Percentiles rank a stretch among this genome's conserved stretches.
Evolutionary conservation across 192 early-diverging fungal genomes (phyloP).

Genomic region (Backusella australiensis): DNA sequence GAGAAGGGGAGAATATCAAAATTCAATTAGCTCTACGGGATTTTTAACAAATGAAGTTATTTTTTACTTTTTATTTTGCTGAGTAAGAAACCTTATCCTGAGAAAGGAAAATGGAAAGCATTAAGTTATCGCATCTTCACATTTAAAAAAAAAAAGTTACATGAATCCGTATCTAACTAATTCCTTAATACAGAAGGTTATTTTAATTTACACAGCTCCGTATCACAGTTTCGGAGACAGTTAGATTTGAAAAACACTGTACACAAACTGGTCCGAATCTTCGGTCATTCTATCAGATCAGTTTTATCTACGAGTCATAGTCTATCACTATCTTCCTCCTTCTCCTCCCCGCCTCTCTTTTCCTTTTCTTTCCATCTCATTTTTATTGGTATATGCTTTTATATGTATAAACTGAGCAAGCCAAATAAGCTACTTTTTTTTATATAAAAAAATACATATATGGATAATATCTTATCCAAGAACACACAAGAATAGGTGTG

Average conservation of each 20-base stretch:
- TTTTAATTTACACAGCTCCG: background rate
- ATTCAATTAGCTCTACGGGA: background rate
- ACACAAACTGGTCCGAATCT: constrained; percentile 1
- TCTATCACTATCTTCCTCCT: background rate
- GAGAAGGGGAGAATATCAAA: background rate
- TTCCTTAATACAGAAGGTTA: background rate
- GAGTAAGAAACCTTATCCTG: constrained; percentile 1
- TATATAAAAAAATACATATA: background rate
- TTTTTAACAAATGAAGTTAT: background rate
- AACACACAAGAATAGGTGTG: background rate
- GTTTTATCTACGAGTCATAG: background rate
- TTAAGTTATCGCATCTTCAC: background rate
- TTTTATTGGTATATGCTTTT: background rate
- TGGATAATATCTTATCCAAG: background rate
- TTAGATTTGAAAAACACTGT: background rate
- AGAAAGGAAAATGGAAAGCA: background rate
- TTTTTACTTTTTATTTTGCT: background rate
- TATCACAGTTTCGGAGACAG: constrained; percentile 1
- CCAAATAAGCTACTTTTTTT: background rate
- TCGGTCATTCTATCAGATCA: constrained; percentile 4
- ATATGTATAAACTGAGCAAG: background rate
- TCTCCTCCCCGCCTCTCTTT: background rate
- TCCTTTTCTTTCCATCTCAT: background rate
- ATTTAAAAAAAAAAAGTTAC: background rate
- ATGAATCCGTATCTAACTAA: background rate